A percentile compares a stretch with the other conserved stretches of the same genome.
These are phyloP conservation scores for Salvia rosmarinus DNA, from an alignment of 257 asterid species.

Conservation along the genomic window DNA sequence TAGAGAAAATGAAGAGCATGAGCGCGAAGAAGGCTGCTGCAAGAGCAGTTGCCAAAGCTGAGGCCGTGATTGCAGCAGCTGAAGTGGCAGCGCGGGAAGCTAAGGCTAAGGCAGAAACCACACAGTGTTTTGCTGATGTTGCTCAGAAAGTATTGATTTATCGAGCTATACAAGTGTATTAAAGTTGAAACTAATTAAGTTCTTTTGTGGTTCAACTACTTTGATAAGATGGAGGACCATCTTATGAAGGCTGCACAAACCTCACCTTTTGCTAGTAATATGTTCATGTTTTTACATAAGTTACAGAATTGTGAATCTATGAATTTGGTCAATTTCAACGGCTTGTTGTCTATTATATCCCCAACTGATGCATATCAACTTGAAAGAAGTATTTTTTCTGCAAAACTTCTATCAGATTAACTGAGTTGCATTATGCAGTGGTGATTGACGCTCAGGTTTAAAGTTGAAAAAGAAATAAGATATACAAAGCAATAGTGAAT, in stretches of 20 bases:
- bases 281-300: conserved; percentile 35
- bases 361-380: conserved; percentile 12
- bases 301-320: conserved; percentile 21
- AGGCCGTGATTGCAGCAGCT: conserved; percentile 84
- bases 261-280: conserved; percentile 32
- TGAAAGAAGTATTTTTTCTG: neutral
- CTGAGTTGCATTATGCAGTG: too few relatives aligned
- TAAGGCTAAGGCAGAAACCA: conserved; percentile 88
- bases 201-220: neutral
- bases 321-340: conserved; percentile 28
- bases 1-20: conserved; percentile 77
- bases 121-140: conserved; percentile 81
- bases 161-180: conserved; percentile 69
- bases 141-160: conserved; percentile 58
- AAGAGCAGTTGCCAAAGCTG: conserved; percentile 87
- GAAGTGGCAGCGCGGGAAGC: conserved; percentile 82
- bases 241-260: conserved; percentile 24
- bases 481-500: too few relatives aligned
- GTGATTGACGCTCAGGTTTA: too few relatives aligned
- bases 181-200: conserved; percentile 14
- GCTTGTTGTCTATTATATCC: neutral
- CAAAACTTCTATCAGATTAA: neutral
- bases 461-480: too few relatives aligned
- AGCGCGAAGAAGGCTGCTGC: conserved; percentile 77
- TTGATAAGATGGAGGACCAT: too few relatives aligned